Conservation (phyloP, 768 basidiomycete genomes). For the Phylloporus arenicola region DNA sequence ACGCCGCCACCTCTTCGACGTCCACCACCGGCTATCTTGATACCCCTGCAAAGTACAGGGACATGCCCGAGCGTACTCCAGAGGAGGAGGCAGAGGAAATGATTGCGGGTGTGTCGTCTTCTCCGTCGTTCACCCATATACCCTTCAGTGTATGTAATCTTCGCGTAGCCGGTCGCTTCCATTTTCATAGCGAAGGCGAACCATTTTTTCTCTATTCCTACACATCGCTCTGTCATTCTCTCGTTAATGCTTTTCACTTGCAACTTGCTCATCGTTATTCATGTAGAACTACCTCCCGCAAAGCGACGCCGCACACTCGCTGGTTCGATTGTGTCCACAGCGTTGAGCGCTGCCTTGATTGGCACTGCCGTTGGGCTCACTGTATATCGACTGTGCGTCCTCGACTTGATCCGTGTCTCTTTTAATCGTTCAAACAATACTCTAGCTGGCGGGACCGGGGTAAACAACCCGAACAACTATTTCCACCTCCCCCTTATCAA, state of each 20-base stretch:
- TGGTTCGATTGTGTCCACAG: slow-evolving; percentile 78
- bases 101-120: slow-evolving; percentile 37
- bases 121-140: slow-evolving; percentile 21
- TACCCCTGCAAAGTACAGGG: slow-evolving; percentile 59
- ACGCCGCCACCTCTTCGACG: slow-evolving; percentile 45
- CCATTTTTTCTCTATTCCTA: slow-evolving; percentile 10
- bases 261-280: slow-evolving; percentile 41
- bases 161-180: slow-evolving; percentile 9
- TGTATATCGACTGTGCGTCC: slow-evolving; percentile 76
- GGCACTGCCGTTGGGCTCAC: slow-evolving; percentile 84
- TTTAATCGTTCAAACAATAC: slow-evolving; percentile 1
- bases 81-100: slow-evolving; percentile 43
- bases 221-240: slow-evolving; percentile 7
- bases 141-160: slow-evolving; percentile 14
- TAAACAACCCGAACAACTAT: slow-evolving; percentile 41
- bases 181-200: slow-evolving; percentile 14
- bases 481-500: slow-evolving; percentile 65
- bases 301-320: slow-evolving; percentile 80
- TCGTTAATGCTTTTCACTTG: slow-evolving; percentile 29
- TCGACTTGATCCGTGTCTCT: background rate
- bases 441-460: slow-evolving; percentile 75
- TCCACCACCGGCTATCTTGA: slow-evolving; percentile 64
- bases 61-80: slow-evolving; percentile 27
- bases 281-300: slow-evolving; percentile 69
- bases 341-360: slow-evolving; percentile 79